These are phyloP conservation scores for Panaeolus cyanescens DNA, from an alignment of 768 basidiomycete genomes.

Conservation along the genomic window DNA sequence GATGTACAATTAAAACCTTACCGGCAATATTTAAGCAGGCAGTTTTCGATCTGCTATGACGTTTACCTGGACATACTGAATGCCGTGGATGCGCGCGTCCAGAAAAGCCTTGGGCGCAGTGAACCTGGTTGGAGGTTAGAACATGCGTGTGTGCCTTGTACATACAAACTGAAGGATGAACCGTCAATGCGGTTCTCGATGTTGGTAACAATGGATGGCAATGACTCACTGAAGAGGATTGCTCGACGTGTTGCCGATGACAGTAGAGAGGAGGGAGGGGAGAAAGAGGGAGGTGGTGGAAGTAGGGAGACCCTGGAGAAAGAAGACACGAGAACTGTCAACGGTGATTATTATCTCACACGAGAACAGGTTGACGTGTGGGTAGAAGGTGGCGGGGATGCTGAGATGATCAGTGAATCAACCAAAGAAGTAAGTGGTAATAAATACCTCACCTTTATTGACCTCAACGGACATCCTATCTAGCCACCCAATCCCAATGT, in stretches of 20 bases:
- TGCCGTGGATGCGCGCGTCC: conserved; percentile 12
- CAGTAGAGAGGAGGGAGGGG: background rate
- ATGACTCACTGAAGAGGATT: conserved; percentile 28
- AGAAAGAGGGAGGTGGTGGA: background rate
- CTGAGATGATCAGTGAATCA: conserved; percentile 6
- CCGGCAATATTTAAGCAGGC: conserved; percentile 14
- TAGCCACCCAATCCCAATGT: conserved; percentile 12
- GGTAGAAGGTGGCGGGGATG: conserved; percentile 12
- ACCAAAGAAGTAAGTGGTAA: background rate
- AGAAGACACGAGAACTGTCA: conserved; percentile 9
- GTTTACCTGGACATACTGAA: conserved; percentile 20
- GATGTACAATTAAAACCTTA: conserved; percentile 26
- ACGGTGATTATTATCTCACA: conserved; percentile 22
- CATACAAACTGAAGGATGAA: conserved; percentile 1
- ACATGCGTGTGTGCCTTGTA: conserved; percentile 5
- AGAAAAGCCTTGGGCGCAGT: conserved; percentile 21
- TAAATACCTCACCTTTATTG: background rate
- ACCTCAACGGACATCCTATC: background rate
- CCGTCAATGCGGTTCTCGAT: background rate
- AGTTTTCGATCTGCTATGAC: conserved; percentile 27
- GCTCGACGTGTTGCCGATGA: conserved; percentile 4
- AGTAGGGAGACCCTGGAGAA: conserved; percentile 9
- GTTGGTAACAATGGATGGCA: conserved; percentile 24
- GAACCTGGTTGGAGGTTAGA: conserved; percentile 19
- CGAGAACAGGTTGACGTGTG: conserved; percentile 23